Evolutionary conservation across 768 basidiomycete genomes (phyloP).

Genomic region (Terana coerulea): DNA sequence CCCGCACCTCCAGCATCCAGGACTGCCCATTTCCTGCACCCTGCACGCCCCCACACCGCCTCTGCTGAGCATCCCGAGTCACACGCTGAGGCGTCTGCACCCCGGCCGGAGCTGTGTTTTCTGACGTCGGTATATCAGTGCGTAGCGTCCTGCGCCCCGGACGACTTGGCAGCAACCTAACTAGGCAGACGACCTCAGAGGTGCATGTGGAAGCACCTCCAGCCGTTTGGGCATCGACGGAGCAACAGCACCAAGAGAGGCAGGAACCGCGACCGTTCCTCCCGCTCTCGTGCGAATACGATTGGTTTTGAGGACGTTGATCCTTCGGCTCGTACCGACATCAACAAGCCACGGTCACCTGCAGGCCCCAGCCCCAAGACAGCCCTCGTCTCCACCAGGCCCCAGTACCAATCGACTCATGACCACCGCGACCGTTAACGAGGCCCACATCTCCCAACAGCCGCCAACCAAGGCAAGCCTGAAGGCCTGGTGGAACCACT

Average conservation of each 20-base stretch:
- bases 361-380: not conserved
- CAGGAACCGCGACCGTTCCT: conserved; percentile 10
- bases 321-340: not conserved
- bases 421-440: conserved; percentile 14
- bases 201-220: conserved; percentile 19
- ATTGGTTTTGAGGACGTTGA: conserved; percentile 1
- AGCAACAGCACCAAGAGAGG: conserved; percentile 13
- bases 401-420: conserved; percentile 10
- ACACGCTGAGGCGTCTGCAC: conserved; percentile 6
- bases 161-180: not conserved
- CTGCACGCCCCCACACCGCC: not conserved
- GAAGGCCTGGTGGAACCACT: conserved; percentile 82
- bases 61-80: not conserved
- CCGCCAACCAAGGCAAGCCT: conserved; percentile 33
- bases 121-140: conserved; percentile 7
- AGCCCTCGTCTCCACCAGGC: not conserved
- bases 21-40: not conserved
- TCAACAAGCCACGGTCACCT: not conserved
- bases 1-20: not conserved
- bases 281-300: conserved; percentile 15
- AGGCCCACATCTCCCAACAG: conserved; percentile 1
- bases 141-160: not conserved
- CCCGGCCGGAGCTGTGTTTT: conserved; percentile 7
- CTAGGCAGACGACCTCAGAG: conserved; percentile 1
- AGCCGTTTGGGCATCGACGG: conserved; percentile 12